Evolutionary conservation across 2,329 filamentous ascomycete genomes (phyloP).

Genomic region (Ophiostoma pallidulum): DNA sequence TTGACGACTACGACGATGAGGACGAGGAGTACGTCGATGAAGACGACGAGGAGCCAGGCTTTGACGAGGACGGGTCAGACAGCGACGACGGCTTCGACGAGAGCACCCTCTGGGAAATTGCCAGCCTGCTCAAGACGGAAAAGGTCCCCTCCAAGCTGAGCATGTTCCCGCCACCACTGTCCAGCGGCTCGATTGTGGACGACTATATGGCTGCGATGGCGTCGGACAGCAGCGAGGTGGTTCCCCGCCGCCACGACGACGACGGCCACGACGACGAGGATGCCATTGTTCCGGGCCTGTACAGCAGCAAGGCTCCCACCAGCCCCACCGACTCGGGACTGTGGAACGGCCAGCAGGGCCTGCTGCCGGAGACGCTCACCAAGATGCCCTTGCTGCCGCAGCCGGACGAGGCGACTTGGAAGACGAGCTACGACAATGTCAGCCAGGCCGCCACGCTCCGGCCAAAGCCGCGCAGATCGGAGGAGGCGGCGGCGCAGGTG

Average conservation of each 20-base stretch:
- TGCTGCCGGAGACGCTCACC: not conserved
- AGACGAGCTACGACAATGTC: conserved; percentile 24
- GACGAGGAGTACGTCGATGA: conserved; percentile 40
- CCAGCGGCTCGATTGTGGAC: conserved; percentile 21
- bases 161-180: conserved; percentile 30
- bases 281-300: conserved; percentile 26
- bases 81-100: conserved; percentile 50
- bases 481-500: conserved; percentile 23
- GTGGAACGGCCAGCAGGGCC: not conserved
- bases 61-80: conserved; percentile 25
- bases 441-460: conserved; percentile 19
- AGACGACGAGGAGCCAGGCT: conserved; percentile 26
- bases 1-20: conserved; percentile 52
- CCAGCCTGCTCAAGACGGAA: conserved; percentile 44
- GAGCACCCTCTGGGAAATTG: conserved; percentile 55
- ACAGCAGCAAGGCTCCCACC: conserved; percentile 14
- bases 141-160: conserved; percentile 43
- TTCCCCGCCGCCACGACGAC: too few species aligned
- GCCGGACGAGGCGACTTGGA: conserved; percentile 30
- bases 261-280: conserved; percentile 17
- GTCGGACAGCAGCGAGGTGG: too few species aligned
- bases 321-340: conserved; percentile 4
- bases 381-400: conserved; percentile 24
- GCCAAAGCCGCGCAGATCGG: conserved; percentile 21
- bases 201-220: conserved; percentile 26